A percentile compares a stretch with the other conserved stretches of the same genome.
Evolutionary conservation across 129 eudicot species (phyloP).

Genomic region (Heracleum sosnowskyi): DNA sequence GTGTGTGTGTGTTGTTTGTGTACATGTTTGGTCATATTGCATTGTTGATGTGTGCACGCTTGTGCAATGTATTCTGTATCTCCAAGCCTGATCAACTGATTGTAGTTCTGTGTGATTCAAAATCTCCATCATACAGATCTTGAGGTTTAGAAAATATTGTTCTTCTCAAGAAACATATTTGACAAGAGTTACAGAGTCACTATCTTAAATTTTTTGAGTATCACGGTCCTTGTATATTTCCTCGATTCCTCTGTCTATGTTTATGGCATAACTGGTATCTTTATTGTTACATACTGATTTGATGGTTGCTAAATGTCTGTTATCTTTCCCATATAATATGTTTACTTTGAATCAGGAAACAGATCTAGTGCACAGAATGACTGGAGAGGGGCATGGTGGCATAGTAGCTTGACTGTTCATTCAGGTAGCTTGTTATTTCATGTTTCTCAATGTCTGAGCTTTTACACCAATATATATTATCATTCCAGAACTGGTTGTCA

Average conservation of each 20-base stretch:
- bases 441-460: background rate
- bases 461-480: background rate
- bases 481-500: background rate
- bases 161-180: background rate
- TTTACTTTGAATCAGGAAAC: constrained; percentile 22
- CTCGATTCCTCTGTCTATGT: background rate
- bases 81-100: background rate
- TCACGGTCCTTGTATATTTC: background rate
- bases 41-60: background rate
- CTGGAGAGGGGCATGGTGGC: constrained; percentile 80
- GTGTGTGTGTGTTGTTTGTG: background rate
- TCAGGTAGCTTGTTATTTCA: constrained; percentile 25
- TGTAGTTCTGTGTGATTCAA: background rate
- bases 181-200: background rate
- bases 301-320: background rate
- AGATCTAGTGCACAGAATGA: constrained; percentile 42
- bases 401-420: constrained; percentile 40
- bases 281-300: background rate
- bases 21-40: background rate
- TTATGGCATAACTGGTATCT: background rate
- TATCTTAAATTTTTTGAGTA: background rate
- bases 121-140: background rate
- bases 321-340: background rate
- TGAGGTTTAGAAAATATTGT: background rate
- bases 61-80: background rate